Base-by-base conservation (phyloP, 225 moss, liverwort and hornwort species). In the Asterella californica region DNA sequence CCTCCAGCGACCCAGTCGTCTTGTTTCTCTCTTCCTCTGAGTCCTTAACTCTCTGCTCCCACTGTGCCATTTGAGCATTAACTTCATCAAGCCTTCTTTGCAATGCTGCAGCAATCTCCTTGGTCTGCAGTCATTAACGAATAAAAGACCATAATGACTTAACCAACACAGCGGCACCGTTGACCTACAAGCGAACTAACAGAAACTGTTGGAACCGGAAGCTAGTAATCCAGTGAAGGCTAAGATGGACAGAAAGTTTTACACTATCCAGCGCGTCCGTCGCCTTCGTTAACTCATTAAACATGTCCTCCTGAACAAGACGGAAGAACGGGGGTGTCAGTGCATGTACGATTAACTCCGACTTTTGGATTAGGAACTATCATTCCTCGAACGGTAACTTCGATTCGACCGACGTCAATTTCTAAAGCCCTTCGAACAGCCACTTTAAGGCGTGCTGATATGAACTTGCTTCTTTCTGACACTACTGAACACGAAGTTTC, bases 211-310 rank as follows among this genome's bases (percentile, higher is more conserved):
- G 59, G 9, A 22, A 60, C 67, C 33, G 0, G 15, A 36, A 3
- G 17, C 34, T 67, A 14, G 67, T 17, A 67, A 67, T 6, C 15
- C n/a, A 61, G n/a, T 6, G 10, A 25, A 21, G 2, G 9, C 11
- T 34, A 36, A 67, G 34, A 67, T 30, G 12, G 5, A 30, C 12
- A 4, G 17, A 0, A 36, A 53, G 17, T 29, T 25, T 27, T 84
- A 89, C 89, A 50, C 75, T 67, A 37, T 84, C 82, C 76, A 86
- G 89, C 52, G 84, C 86, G 9, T 84, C 80, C 5, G 84, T 89
- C 30, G 84, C 67, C 79, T 86, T 86, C 49, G 86, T 79, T 42
- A 89, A 55, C 76, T 84, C 86, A 19, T 68, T 9, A 57, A 84
- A 89, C 78, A 84, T 84, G 15, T 89, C 89, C 69, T 89, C 86